These are phyloP conservation scores for Zychaea mexicana DNA, from an alignment of 371 early-diverging fungal genomes.

Conservation along the genomic window DNA sequence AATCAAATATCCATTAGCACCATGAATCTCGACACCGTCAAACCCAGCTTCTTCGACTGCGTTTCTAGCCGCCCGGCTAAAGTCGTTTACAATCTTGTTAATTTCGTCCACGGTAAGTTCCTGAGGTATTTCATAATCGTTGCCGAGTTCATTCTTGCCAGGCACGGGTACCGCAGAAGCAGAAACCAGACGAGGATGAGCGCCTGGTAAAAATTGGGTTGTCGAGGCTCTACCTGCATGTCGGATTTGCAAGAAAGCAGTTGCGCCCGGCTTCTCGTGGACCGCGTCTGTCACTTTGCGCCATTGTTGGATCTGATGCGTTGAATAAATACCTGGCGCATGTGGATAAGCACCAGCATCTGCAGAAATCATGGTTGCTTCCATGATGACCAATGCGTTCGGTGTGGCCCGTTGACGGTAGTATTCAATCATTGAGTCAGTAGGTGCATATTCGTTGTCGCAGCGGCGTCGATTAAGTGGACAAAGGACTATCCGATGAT, in stretches of 20 bases:
- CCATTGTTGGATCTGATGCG: constrained; percentile 60
- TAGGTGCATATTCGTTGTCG: constrained; percentile 25
- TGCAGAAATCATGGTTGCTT: constrained; percentile 54
- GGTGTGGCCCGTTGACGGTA: constrained; percentile 59
- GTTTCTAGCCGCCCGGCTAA: constrained; percentile 41
- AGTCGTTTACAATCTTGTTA: constrained; percentile 32
- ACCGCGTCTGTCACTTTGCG: constrained; percentile 58
- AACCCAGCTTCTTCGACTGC: constrained; percentile 57
- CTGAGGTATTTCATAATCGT: constrained; percentile 26
- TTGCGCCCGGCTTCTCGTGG: constrained; percentile 55
- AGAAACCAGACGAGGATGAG: constrained; percentile 14
- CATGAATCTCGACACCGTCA: constrained; percentile 73
- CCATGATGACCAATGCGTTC: constrained; percentile 61
- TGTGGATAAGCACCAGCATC: constrained; percentile 37
- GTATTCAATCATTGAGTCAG: constrained; percentile 48
- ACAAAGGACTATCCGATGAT: constrained; percentile 58
- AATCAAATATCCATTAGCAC: constrained; percentile 66
- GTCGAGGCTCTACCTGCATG: constrained; percentile 19
- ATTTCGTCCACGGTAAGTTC: constrained; percentile 44
- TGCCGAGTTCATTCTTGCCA: constrained; percentile 29
- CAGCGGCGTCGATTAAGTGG: constrained; percentile 56
- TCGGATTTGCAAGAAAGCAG: constrained; percentile 53
- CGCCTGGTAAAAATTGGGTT: neutral
- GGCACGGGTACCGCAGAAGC: constrained; percentile 21
- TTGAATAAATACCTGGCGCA: constrained; percentile 54